Evolutionary conservation across 495 filamentous ascomycete genomes (phyloP).

Genomic region (Hypoxylon rickii): DNA sequence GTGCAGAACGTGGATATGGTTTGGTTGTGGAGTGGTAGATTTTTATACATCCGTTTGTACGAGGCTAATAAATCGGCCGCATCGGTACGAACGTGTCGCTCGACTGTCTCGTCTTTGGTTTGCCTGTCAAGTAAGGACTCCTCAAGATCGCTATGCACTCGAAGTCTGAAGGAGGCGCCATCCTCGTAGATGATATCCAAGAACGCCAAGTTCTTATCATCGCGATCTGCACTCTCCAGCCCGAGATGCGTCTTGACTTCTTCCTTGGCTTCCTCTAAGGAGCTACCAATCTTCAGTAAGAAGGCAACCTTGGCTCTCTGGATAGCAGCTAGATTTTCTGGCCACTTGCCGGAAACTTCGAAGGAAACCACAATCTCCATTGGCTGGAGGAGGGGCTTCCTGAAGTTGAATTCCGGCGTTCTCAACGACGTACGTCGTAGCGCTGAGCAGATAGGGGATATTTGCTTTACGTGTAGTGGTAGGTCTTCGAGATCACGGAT

Average conservation of each 20-base stretch:
- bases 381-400: constrained; percentile 43
- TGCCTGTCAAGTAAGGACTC: constrained; percentile 76
- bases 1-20: constrained; percentile 77
- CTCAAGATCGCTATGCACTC: constrained; percentile 84
- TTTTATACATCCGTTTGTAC: constrained; percentile 72
- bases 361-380: constrained; percentile 81
- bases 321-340: constrained; percentile 85
- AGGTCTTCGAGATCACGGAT: constrained; percentile 75
- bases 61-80: constrained; percentile 67
- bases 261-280: constrained; percentile 60
- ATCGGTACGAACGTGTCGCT: constrained; percentile 65
- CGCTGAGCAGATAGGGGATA: constrained; percentile 70
- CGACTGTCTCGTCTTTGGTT: constrained; percentile 70
- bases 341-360: constrained; percentile 92
- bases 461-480: constrained; percentile 77
- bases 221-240: constrained; percentile 71
- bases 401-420: constrained; percentile 47
- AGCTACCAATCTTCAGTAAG: constrained; percentile 76
- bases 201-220: constrained; percentile 76
- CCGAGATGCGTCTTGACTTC: constrained; percentile 69
- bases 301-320: constrained; percentile 94
- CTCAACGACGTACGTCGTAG: constrained; percentile 73
- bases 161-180: constrained; percentile 68
- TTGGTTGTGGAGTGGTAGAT: constrained; percentile 78
- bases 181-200: constrained; percentile 77